Evolutionary conservation across 331 rosid species (phyloP), one percentile per base, ranked within the genome.

Genomic region (Dryas integrifolia): DNA sequence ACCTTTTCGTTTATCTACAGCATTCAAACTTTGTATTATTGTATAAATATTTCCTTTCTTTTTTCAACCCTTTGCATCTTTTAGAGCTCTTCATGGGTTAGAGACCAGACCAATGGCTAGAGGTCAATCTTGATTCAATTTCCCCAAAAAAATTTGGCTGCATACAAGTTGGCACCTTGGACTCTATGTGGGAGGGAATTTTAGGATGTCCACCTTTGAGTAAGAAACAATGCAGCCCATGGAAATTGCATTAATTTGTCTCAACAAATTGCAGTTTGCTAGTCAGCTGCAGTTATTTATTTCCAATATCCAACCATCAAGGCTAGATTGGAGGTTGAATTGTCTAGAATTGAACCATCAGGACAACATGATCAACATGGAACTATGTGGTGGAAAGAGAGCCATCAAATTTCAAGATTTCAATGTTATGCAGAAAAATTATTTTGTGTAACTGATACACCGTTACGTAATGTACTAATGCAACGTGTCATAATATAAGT

Each of bases 231-330:
- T 52, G 46, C 14, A 51, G 60, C 43, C 16, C 60, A 48, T 47
- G 15, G n/a, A 30, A 39, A 39, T 21, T 39, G 13, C 47, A 48
- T 65, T 65, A 46, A 8, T 49, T 50, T 41, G 35, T 16, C 55
- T n/a, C 68, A 73, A 73, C 39, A 1, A 55, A 61, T 24, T 2
- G 56, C 57, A 15, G 66, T 51, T 41, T 76, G 14, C 21, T 43
- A 18, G 59, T 46, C 39, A 18, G 41, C 59, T 4, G 49, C 16
- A 18, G 52, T n/a, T 7, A 38, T 56, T 49, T 60, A 45, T 12
- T 18, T 21, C 77, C 2, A 26, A 2, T 26, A 60, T 7, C 82
- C 84, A 48, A 60, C 78, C 82, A 78, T 85, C 81, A 89, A 84
- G 89, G 75, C 90, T 72, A 40, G 66, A 79, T 67, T 41, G 21